Percentiles rank a stretch among this genome's conserved stretches.
Evolutionary conservation across 352 stramenopile genomes (phyloP).

Genomic region (Pythium guiyangense): DNA sequence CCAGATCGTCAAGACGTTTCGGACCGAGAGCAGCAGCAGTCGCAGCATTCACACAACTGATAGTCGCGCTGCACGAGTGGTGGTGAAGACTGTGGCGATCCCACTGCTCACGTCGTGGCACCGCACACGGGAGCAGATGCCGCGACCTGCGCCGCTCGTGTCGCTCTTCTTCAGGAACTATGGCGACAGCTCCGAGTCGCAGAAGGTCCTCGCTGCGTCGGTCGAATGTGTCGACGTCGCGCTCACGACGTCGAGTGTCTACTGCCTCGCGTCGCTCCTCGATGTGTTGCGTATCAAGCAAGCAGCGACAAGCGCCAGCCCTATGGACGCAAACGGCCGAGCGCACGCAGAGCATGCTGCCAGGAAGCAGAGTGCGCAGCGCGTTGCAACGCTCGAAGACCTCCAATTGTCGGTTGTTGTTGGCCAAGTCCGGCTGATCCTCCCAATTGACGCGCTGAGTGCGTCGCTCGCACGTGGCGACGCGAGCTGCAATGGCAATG

Average conservation of each 20-base stretch:
- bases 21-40: slow-evolving; percentile 4
- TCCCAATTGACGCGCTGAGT: slow-evolving; percentile 37
- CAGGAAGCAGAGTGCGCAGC: not conserved
- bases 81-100: slow-evolving; percentile 9
- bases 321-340: not conserved
- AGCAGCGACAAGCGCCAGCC: not conserved
- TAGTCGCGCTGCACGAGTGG: not conserved
- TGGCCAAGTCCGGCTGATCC: slow-evolving; percentile 46
- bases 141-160: slow-evolving; percentile 26
- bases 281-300: not conserved
- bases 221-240: slow-evolving; percentile 40
- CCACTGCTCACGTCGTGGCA: slow-evolving; percentile 31
- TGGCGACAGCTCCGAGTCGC: slow-evolving; percentile 21
- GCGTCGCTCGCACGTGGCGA: slow-evolving; percentile 16
- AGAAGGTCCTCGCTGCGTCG: slow-evolving; percentile 33
- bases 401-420: slow-evolving; percentile 44
- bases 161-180: slow-evolving; percentile 50
- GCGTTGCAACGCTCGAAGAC: slow-evolving; percentile 5
- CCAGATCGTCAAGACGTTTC: slow-evolving; percentile 36
- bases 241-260: slow-evolving; percentile 38
- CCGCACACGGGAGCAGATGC: slow-evolving; percentile 10
- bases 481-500: slow-evolving; percentile 16
- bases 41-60: not conserved
- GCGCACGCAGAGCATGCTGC: too few species aligned
- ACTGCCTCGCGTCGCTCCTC: slow-evolving; percentile 29